Base-by-base conservation (phyloP, 2,329 filamentous ascomycete genomes). In the Penicillium expansum region DNA sequence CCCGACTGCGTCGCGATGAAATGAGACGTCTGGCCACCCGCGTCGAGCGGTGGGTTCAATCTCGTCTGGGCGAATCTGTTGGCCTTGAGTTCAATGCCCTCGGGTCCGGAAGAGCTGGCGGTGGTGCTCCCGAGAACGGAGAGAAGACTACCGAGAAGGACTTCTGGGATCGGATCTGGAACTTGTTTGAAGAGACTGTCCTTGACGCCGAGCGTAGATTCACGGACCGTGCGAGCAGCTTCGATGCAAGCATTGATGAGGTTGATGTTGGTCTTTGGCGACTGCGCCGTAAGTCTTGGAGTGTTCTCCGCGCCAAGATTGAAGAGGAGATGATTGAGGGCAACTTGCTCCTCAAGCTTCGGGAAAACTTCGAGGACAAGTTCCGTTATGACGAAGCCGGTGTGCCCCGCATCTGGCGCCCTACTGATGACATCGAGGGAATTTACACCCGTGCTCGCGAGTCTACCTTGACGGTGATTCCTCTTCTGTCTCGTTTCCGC, bases 361-460 rank as follows among this genome's bases (percentile, higher is more conserved):
- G 94, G 35, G 94, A 99, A 75, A 97, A 97, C 78, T 99, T 99
- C 65, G 94, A 99, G 76, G 94, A 99, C 79, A 97, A 96, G 76
- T 99, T 99, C 83, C 88, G 94, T 62, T 99, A 99, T 69, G 94
- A 99, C 68, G 92, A 97, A 58, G 86, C 87, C 7, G 94, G 94
- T 27, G 94, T 99, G 5, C 94, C 94, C 5, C 85, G 94, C 58
- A 96, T 99, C 75, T 99, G 94, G 94, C 87, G 92, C 24, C 94
- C 94, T 1, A 92, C 88, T 1, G 94, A 99, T 71, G 94, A 99
- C 70, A 99, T 99, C 59, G 94, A 99, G 78, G 92, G 93, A 44
- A 80, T 95, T 41, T 99, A 97, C 76, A 97, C 92, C 35, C 88
- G 87, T 62, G 93, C 94, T 4, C 86, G 93, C 62, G 93, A 97